These are phyloP conservation scores for Botryobasidium botryosum DNA, from an alignment of 768 basidiomycete genomes.

Conservation along the genomic window DNA sequence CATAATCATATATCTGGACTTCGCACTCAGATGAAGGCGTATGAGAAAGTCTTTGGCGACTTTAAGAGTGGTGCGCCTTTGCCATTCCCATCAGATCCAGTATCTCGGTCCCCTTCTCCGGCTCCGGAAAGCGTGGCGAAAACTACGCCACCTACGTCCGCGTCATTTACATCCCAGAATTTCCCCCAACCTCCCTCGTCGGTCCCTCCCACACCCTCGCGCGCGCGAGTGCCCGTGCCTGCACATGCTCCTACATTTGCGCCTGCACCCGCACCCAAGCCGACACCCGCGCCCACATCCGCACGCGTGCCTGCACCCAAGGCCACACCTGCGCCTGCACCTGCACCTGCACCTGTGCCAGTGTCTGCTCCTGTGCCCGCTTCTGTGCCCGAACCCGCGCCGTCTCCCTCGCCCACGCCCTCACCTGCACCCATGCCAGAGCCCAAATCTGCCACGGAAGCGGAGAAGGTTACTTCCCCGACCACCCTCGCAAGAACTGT, in stretches of 20 bases:
- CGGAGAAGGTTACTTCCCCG: neutral
- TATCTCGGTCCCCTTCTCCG: no score
- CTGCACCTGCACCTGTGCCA: neutral
- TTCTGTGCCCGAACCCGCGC: conserved; percentile 5
- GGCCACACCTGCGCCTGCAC: neutral
- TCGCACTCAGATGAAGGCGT: neutral
- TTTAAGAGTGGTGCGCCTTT: no score
- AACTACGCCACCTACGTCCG: neutral
- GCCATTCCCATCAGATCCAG: no score
- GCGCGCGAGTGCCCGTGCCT: neutral
- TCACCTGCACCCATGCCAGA: conserved; percentile 9
- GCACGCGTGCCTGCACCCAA: neutral
- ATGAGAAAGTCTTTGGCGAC: no score
- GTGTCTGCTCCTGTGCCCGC: conserved; percentile 1
- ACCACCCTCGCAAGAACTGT: neutral
- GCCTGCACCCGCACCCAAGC: neutral
- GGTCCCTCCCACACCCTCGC: neutral
- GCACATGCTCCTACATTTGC: neutral
- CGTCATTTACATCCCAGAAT: neutral
- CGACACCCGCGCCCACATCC: neutral
- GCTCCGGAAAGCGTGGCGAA: neutral
- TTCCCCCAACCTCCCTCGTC: neutral
- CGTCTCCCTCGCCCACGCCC: conserved; percentile 3
- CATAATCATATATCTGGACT: conserved; percentile 3
- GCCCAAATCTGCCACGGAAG: conserved; percentile 9